phyloP scores from a whole-genome alignment of 1,284 basidiomycete genomes.

The Thecaphora frezii region DNA sequence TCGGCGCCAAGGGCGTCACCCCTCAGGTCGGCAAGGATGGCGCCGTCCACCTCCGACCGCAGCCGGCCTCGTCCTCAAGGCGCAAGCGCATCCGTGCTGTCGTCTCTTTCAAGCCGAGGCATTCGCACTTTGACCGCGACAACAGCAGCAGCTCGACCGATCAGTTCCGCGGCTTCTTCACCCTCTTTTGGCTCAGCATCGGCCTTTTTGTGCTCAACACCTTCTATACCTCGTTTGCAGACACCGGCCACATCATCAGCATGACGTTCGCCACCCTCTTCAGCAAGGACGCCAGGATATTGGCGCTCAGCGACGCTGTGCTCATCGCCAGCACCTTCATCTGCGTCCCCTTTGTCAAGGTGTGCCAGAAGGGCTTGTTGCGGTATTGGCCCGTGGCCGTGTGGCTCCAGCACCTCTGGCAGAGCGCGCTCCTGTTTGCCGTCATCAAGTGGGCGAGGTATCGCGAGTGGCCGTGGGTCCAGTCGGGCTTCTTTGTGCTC shows the following conservation, averaged over 20 bases:
- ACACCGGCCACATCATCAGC: slow-evolving; percentile 73
- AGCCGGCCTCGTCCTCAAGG: slow-evolving; percentile 16
- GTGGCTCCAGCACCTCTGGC: slow-evolving; percentile 46
- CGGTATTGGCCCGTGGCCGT: slow-evolving; percentile 61
- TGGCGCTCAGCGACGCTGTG: slow-evolving; percentile 80
- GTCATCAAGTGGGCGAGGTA: slow-evolving; percentile 54
- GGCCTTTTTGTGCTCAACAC: slow-evolving; percentile 51
- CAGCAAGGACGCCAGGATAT: slow-evolving; percentile 77
- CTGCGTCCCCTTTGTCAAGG: slow-evolving; percentile 72
- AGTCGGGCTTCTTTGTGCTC: slow-evolving; percentile 91
- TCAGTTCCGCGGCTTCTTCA: slow-evolving; percentile 56
- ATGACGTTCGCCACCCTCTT: slow-evolving; percentile 83
- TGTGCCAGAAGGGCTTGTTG: slow-evolving; percentile 59
- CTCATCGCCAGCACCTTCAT: slow-evolving; percentile 76
- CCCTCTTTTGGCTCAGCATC: slow-evolving; percentile 57
- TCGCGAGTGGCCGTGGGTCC: slow-evolving; percentile 91
- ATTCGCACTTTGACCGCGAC: slow-evolving; percentile 46
- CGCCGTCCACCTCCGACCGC: slow-evolving; percentile 37
- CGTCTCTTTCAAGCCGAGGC: slow-evolving; percentile 43
- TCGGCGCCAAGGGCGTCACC: slow-evolving; percentile 36
- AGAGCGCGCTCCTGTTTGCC: slow-evolving; percentile 30
- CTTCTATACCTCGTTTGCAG: slow-evolving; percentile 40
- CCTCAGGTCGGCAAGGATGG: slow-evolving; percentile 41
- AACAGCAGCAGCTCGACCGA: slow-evolving; percentile 30
- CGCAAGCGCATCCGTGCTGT: slow-evolving; percentile 45